These are phyloP conservation scores for Nyctanthes arbortristis DNA, from an alignment of 257 asterid species.

Conservation along the genomic window DNA sequence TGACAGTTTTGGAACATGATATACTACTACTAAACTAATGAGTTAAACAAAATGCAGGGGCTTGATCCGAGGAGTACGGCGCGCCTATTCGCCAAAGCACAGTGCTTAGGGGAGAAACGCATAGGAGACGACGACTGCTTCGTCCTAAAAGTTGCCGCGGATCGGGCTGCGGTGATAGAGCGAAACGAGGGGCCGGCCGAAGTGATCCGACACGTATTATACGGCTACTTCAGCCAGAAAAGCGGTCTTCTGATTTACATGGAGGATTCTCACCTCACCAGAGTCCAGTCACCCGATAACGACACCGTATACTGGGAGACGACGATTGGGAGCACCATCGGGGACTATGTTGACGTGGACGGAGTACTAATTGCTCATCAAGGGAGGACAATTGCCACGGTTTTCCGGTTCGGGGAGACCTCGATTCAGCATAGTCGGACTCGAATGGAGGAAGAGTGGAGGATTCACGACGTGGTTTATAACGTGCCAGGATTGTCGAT, in stretches of 20 bases:
- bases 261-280: constrained; percentile 81
- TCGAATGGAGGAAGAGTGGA: constrained; percentile 69
- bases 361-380: constrained; percentile 69
- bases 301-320: constrained; percentile 87
- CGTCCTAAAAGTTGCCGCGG: constrained; percentile 80
- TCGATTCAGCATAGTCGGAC: constrained; percentile 64
- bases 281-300: constrained; percentile 51
- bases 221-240: constrained; percentile 87
- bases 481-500: constrained; percentile 64
- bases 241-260: constrained; percentile 79
- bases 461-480: constrained; percentile 67
- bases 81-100: constrained; percentile 59
- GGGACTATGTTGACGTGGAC: constrained; percentile 67
- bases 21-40: background rate
- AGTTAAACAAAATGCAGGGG: constrained; percentile 58
- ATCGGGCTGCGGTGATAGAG: constrained; percentile 67
- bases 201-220: constrained; percentile 76
- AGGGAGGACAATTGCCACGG: constrained; percentile 77
- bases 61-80: constrained; percentile 78
- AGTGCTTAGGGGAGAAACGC: constrained; percentile 78
- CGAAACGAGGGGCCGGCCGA: constrained; percentile 86
- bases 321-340: constrained; percentile 72
- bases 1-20: too few relatives aligned
- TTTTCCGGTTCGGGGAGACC: constrained; percentile 72
- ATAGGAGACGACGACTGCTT: constrained; percentile 88